Conservation (phyloP, 768 basidiomycete species). For the Pleurotus platypus region DNA sequence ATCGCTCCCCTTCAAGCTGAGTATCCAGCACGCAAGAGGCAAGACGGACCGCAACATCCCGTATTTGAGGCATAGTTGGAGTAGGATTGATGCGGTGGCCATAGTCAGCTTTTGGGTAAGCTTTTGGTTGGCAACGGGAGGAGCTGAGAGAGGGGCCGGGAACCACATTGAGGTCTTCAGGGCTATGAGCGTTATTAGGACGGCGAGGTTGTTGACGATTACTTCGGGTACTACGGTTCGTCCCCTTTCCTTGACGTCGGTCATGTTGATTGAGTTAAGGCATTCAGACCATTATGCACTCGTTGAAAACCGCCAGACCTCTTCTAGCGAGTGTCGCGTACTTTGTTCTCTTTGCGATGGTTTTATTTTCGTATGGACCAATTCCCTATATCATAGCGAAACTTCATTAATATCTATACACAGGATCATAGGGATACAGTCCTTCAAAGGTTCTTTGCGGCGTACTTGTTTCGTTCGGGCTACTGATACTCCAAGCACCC, state of each 20-base stretch:
- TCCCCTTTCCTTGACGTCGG: slow-evolving; percentile 8
- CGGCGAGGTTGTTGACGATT: slow-evolving; percentile 77
- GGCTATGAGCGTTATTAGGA: slow-evolving; percentile 82
- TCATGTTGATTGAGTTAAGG: slow-evolving; percentile 10
- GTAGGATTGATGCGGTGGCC: slow-evolving; percentile 83
- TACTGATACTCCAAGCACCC: slow-evolving; percentile 16
- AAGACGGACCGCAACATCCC: slow-evolving; percentile 71
- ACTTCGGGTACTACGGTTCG: slow-evolving; percentile 89
- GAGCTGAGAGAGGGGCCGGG: slow-evolving; percentile 54
- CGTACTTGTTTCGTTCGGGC: slow-evolving; percentile 58
- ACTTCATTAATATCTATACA: neutral
- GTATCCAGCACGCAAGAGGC: slow-evolving; percentile 49
- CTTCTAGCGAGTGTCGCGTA: slow-evolving; percentile 87
- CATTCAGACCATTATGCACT: slow-evolving; percentile 76
- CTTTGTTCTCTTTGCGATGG: slow-evolving; percentile 88
- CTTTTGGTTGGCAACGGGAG: slow-evolving; percentile 66
- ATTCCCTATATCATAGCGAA: too few relatives aligned
- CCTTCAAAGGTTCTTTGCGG: slow-evolving; percentile 83
- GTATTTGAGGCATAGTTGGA: slow-evolving; percentile 92
- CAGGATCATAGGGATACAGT: slow-evolving; percentile 91
- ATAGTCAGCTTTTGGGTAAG: slow-evolving; percentile 85
- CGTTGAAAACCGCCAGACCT: slow-evolving; percentile 85
- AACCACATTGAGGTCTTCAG: slow-evolving; percentile 85
- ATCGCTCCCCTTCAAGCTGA: slow-evolving; percentile 62
- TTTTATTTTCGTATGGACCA: slow-evolving; percentile 74